Conservation (phyloP, 371 early-diverging fungal species). For the Actinomortierella ambigua region DNA sequence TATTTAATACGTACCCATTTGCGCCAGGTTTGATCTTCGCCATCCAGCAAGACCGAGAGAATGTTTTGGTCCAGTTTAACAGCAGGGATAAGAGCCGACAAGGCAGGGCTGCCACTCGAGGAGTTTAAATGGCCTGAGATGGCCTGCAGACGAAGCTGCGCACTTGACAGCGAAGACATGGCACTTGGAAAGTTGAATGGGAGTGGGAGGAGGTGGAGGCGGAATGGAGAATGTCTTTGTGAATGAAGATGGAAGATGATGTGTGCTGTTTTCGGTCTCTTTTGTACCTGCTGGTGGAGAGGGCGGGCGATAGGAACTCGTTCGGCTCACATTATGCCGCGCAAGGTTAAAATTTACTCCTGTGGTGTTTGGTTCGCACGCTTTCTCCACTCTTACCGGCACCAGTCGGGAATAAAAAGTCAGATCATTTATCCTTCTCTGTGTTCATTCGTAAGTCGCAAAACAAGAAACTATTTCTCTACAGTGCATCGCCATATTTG, state of each 20-base stretch:
- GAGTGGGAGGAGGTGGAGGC: background rate
- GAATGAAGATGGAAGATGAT: background rate
- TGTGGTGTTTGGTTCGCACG: too few species aligned
- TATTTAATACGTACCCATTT: conserved; percentile 9
- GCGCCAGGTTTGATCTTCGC: conserved; percentile 19
- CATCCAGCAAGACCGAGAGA: conserved; percentile 12
- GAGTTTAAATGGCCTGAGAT: conserved; percentile 12
- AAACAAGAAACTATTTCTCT: conserved; percentile 1
- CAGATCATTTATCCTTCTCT: too few species aligned
- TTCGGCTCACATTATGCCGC: too few species aligned
- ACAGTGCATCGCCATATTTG: conserved; percentile 33
- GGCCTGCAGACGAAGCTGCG: conserved; percentile 10
- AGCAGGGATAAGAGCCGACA: conserved; percentile 8
- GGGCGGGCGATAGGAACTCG: too few species aligned
- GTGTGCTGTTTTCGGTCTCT: background rate
- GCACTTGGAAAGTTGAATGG: background rate
- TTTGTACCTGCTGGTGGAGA: too few species aligned
- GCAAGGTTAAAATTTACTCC: too few species aligned
- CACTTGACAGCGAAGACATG: background rate
- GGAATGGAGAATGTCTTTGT: background rate
- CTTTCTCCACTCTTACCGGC: too few species aligned
- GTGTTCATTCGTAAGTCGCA: too few species aligned
- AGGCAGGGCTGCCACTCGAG: conserved; percentile 3
- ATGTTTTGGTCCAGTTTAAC: conserved; percentile 1
- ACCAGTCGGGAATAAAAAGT: too few species aligned